phyloP scores from a whole-genome alignment of 2,329 filamentous ascomycete genomes.

The Pseudogymnoascus sp. region DNA sequence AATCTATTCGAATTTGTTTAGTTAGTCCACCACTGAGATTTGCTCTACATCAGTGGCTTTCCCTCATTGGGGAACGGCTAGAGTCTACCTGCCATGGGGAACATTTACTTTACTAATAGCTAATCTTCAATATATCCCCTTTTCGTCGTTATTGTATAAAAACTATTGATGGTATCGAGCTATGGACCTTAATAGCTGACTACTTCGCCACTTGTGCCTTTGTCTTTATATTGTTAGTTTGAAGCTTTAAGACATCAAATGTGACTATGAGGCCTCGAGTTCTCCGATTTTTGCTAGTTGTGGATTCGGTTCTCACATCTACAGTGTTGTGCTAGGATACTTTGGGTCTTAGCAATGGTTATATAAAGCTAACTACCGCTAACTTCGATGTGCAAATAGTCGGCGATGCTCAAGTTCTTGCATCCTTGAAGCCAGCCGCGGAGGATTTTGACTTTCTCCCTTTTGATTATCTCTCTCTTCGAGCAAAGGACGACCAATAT shows the following conservation, averaged over 20 bases:
- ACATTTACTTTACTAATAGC: neutral
- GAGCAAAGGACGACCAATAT: conserved; percentile 45
- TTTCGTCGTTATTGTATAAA: neutral
- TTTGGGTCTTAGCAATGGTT: conserved; percentile 34
- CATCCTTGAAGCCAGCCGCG: conserved; percentile 35
- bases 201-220: neutral
- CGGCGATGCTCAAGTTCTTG: conserved; percentile 39
- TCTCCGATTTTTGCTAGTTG: neutral
- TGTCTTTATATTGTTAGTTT: neutral
- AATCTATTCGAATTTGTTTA: neutral
- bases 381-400: conserved; percentile 38
- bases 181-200: neutral
- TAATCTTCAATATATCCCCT: neutral
- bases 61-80: neutral
- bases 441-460: conserved; percentile 47
- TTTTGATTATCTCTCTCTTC: conserved; percentile 38
- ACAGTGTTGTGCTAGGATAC: conserved; percentile 26
- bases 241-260: neutral
- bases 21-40: conserved; percentile 22
- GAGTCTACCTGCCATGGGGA: neutral
- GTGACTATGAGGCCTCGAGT: neutral
- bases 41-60: conserved; percentile 12
- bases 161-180: neutral
- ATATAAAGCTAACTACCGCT: conserved; percentile 26
- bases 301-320: conserved; percentile 5